Conservation (phyloP, 495 filamentous ascomycete genomes). For the Xylaria bambusicola region DNA sequence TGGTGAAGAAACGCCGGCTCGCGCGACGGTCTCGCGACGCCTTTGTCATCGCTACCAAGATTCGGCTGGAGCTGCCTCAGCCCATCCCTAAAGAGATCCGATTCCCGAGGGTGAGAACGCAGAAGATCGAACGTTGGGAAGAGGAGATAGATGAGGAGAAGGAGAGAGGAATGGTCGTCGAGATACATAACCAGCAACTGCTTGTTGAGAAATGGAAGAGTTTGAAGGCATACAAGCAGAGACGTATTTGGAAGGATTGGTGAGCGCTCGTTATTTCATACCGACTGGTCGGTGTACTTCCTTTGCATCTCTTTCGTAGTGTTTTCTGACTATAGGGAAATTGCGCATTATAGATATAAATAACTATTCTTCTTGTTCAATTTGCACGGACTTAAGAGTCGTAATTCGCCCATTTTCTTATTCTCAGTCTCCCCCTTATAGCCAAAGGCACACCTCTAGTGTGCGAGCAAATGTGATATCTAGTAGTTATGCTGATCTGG, state of each 20-base stretch:
- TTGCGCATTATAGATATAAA: too few relatives aligned
- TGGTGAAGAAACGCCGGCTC: not conserved
- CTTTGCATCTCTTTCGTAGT: too few relatives aligned
- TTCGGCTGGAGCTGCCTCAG: not conserved
- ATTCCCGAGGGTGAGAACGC: not conserved
- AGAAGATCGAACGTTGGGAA: not conserved
- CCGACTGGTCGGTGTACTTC: too few relatives aligned
- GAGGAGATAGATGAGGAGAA: slow-evolving; percentile 1
- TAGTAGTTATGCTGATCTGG: too few relatives aligned
- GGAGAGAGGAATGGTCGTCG: slow-evolving; percentile 6
- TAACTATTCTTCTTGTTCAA: too few relatives aligned
- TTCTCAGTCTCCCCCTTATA: too few relatives aligned
- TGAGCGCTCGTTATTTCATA: slow-evolving; percentile 6
- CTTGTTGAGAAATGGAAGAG: slow-evolving; percentile 28
- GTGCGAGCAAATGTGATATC: too few relatives aligned
- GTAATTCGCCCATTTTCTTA: too few relatives aligned
- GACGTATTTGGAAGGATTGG: slow-evolving; percentile 32
- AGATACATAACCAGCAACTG: slow-evolving; percentile 13
- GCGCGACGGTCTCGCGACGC: slow-evolving; percentile 1
- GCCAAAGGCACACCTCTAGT: too few relatives aligned
- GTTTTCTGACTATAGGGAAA: too few relatives aligned
- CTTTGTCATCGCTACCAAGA: slow-evolving; percentile 14
- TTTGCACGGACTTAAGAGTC: too few relatives aligned
- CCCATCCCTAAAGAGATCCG: not conserved
- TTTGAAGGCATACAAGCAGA: slow-evolving; percentile 17